Conservation (phyloP, 345 rosid genomes). For the Aquilaria sinensis region DNA sequence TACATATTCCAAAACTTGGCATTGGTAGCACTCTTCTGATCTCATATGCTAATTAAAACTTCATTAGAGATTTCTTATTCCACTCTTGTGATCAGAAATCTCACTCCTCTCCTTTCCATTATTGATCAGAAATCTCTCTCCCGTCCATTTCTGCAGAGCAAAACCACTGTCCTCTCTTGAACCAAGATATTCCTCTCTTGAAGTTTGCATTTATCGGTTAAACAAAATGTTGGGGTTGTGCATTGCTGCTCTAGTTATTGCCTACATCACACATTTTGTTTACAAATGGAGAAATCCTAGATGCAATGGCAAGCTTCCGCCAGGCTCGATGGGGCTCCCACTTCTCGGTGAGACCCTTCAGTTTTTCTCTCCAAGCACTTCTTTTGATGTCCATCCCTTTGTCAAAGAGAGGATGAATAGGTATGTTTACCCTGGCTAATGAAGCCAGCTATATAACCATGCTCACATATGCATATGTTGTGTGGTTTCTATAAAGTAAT, state of each 20-base stretch:
- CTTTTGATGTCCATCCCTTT: conserved; percentile 59
- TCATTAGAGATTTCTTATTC: conserved; percentile 13
- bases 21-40: too few species aligned
- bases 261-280: conserved; percentile 48
- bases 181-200: conserved; percentile 8
- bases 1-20: conserved; percentile 24
- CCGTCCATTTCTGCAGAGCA: too few species aligned
- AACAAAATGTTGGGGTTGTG: conserved; percentile 43
- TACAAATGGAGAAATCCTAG: conserved; percentile 73
- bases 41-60: conserved; percentile 6
- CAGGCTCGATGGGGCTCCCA: conserved; percentile 94
- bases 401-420: conserved; percentile 61
- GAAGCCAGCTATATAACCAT: too few species aligned
- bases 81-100: neutral
- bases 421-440: conserved; percentile 23
- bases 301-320: conserved; percentile 85
- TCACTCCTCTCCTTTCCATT: conserved; percentile 6
- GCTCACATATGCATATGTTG: too few species aligned
- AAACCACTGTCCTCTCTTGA: neutral
- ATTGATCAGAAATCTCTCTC: neutral
- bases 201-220: neutral
- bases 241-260: conserved; percentile 44
- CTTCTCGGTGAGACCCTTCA: conserved; percentile 78
- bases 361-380: conserved; percentile 62
- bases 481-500: too few species aligned